These are phyloP conservation scores for Carex cristatella DNA, from an alignment of 176 grass and related monocot genomes.

Conservation along the genomic window DNA sequence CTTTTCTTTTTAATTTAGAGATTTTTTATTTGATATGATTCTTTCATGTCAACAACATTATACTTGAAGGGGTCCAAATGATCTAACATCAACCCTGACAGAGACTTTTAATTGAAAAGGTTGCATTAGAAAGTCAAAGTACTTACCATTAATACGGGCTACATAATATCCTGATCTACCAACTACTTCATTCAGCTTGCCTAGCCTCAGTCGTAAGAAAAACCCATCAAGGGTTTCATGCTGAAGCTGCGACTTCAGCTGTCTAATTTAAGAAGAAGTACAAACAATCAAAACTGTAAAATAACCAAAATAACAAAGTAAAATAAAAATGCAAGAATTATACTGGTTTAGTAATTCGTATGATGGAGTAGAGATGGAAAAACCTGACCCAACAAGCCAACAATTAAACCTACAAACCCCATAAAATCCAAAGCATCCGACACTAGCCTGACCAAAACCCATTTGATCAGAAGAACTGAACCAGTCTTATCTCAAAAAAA, in stretches of 20 bases:
- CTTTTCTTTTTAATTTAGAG: not conserved
- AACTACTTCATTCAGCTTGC: slow-evolving; percentile 78
- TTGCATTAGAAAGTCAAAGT: not conserved
- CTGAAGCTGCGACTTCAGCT: slow-evolving; percentile 51
- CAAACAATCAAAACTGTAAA: slow-evolving; percentile 17
- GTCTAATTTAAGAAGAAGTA: slow-evolving; percentile 42
- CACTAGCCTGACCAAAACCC: not conserved
- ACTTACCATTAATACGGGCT: slow-evolving; percentile 78
- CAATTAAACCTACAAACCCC: not conserved
- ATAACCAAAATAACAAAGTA: not conserved
- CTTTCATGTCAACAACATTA: not conserved
- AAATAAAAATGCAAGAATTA: not conserved
- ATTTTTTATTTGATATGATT: not conserved
- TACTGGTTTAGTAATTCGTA: not conserved
- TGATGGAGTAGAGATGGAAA: not conserved
- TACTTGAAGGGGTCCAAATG: not conserved
- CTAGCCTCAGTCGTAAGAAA: slow-evolving; percentile 75
- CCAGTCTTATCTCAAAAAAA: too few species aligned
- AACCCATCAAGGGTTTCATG: slow-evolving; percentile 60
- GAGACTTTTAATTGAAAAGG: not conserved
- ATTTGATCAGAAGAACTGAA: not conserved
- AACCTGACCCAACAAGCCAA: not conserved
- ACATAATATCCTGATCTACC: slow-evolving; percentile 86
- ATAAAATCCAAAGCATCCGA: not conserved
- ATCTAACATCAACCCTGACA: not conserved